Conservation (phyloP, 2,329 filamentous ascomycete genomes). For the Akanthomyces muscarius region DNA sequence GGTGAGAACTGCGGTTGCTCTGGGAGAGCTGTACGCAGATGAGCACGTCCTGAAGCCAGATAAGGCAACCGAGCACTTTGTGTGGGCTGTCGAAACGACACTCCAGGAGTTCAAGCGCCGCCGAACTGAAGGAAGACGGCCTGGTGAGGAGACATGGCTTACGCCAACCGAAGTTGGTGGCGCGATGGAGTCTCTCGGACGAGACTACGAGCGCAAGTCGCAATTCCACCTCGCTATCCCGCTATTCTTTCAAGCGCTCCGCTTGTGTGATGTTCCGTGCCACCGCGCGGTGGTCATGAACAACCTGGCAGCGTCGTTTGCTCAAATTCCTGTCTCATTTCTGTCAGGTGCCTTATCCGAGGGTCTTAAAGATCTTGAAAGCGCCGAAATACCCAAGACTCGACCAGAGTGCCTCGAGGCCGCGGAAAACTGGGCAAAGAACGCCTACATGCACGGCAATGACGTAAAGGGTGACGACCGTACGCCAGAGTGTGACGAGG, state of each 20-base stretch:
- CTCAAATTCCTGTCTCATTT: conserved; percentile 54
- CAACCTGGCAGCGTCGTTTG: conserved; percentile 71
- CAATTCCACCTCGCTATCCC: conserved; percentile 80
- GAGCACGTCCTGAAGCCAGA: conserved; percentile 71
- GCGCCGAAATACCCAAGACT: conserved; percentile 38
- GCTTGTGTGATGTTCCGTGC: conserved; percentile 62
- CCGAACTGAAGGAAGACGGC: conserved; percentile 61
- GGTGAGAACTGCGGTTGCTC: conserved; percentile 73
- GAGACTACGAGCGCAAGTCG: conserved; percentile 68
- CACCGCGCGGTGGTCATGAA: conserved; percentile 85
- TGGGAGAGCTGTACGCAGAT: conserved; percentile 77
- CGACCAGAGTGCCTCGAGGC: conserved; percentile 62
- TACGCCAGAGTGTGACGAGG: conserved; percentile 76
- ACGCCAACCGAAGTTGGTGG: conserved; percentile 68
- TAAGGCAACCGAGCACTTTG: conserved; percentile 66
- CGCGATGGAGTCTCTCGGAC: conserved; percentile 69
- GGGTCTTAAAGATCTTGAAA: conserved; percentile 26
- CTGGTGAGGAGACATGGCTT: conserved; percentile 69
- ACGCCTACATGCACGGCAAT: conserved; percentile 64
- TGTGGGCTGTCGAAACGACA: conserved; percentile 77
- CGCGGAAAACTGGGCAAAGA: conserved; percentile 73
- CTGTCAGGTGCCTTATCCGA: conserved; percentile 26
- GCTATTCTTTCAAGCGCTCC: conserved; percentile 79
- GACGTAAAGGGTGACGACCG: conserved; percentile 63
- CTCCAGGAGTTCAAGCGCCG: conserved; percentile 70